These are phyloP conservation scores for Hawksworthiomyces lignivorus DNA, from an alignment of 2,329 filamentous ascomycete genomes.

Conservation along the genomic window DNA sequence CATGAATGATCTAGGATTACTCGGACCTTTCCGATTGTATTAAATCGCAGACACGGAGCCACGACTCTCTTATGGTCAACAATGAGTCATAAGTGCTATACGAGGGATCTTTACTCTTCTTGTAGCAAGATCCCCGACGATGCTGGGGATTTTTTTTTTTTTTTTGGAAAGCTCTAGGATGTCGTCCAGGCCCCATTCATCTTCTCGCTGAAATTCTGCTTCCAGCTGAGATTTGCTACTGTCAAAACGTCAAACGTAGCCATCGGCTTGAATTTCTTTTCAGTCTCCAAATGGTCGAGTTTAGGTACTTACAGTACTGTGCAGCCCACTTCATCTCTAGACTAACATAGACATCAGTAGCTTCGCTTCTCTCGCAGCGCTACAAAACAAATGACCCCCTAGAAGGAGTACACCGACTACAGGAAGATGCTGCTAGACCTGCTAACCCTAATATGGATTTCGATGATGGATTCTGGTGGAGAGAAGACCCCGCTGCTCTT, in stretches of 20 bases:
- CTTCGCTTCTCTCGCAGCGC: conserved; percentile 41
- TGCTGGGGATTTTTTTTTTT: too few relatives aligned
- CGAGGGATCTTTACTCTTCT: too few relatives aligned
- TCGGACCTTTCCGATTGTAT: too few relatives aligned
- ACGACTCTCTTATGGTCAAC: too few relatives aligned
- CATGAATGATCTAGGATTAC: too few relatives aligned
- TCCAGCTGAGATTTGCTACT: conserved; percentile 37
- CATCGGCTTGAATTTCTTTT: too few relatives aligned
- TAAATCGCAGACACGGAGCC: too few relatives aligned
- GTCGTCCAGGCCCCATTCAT: conserved; percentile 40
- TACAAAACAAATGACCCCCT: conserved; percentile 46
- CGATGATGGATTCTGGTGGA: conserved; percentile 52
- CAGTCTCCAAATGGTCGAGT: background rate
- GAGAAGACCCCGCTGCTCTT: conserved; percentile 38
- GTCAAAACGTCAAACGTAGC: too few relatives aligned
- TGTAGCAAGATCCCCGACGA: too few relatives aligned
- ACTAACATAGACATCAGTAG: conserved; percentile 37
- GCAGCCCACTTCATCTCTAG: conserved; percentile 4
- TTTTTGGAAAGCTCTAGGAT: conserved; percentile 43
- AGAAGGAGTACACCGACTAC: conserved; percentile 36
- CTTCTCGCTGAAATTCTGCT: conserved; percentile 42
- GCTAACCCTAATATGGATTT: conserved; percentile 43
- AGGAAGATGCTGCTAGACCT: conserved; percentile 31
- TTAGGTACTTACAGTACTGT: background rate
- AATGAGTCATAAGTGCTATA: too few relatives aligned